Conservation (phyloP, 495 filamentous ascomycete species). For the Geopyxis carbonaria region DNA sequence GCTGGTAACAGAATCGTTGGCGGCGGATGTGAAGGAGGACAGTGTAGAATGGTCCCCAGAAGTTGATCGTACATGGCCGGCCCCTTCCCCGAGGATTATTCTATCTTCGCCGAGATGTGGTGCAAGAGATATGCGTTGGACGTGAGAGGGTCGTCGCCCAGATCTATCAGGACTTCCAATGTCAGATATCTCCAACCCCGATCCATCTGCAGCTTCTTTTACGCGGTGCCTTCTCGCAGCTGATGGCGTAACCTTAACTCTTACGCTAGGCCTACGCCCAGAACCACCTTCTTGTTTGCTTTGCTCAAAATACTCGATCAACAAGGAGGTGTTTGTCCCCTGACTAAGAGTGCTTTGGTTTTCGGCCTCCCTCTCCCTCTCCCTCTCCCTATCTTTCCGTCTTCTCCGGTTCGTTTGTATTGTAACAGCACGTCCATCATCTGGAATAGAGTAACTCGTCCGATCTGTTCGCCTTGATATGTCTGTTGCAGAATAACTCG, state of each 20-base stretch:
- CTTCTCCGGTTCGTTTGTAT: conserved; percentile 57
- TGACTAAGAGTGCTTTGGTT: conserved; percentile 7
- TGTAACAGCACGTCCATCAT: conserved; percentile 86
- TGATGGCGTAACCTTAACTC: conserved; percentile 85
- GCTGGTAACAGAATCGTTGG: conserved; percentile 10
- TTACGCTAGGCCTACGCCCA: conserved; percentile 67
- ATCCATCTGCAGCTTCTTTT: conserved; percentile 18
- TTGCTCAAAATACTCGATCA: conserved; percentile 97
- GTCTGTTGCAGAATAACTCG: conserved; percentile 24
- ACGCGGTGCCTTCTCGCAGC: conserved; percentile 19
- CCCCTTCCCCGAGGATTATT: conserved; percentile 19
- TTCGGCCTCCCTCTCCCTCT: background rate
- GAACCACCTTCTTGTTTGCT: conserved; percentile 43
- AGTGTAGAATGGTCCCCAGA: conserved; percentile 24
- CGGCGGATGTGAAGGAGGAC: conserved; percentile 18
- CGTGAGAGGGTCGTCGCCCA: conserved; percentile 20
- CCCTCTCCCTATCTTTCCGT: conserved; percentile 35
- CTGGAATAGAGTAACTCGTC: conserved; percentile 78
- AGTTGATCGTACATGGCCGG: conserved; percentile 14
- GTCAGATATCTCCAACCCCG: conserved; percentile 3
- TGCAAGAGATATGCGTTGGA: conserved; percentile 20
- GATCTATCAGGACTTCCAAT: conserved; percentile 5
- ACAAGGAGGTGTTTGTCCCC: conserved; percentile 48
- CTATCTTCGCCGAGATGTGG: conserved; percentile 22
- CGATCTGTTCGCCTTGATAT: conserved; percentile 44